These are phyloP conservation scores for Didymella glomerata DNA, from an alignment of 2,329 filamentous ascomycete species.

Conservation along the genomic window DNA sequence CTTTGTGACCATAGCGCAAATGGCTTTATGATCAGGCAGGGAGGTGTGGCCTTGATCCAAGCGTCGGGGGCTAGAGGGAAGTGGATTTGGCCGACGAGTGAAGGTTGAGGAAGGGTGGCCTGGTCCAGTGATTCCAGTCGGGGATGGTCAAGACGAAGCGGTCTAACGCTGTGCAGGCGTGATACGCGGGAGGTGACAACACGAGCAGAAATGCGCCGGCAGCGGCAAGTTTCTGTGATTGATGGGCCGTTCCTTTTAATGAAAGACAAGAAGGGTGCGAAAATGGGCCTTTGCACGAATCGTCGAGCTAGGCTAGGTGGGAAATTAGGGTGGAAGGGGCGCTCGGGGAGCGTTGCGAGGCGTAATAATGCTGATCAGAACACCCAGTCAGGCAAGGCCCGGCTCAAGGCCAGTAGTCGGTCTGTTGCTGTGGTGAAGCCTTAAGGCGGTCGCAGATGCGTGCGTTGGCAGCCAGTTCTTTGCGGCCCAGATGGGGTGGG, in stretches of 20 bases:
- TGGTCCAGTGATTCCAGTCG: slow-evolving; percentile 30
- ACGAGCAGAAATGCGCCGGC: slow-evolving; percentile 31
- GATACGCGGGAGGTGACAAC: slow-evolving; percentile 36
- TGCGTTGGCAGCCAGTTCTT: slow-evolving; percentile 46
- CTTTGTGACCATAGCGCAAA: slow-evolving; percentile 50
- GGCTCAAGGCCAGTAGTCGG: slow-evolving; percentile 44
- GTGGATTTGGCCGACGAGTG: slow-evolving; percentile 40
- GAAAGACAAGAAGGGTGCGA: slow-evolving; percentile 38
- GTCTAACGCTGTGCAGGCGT: slow-evolving; percentile 34
- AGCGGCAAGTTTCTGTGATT: slow-evolving; percentile 37
- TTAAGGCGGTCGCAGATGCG: slow-evolving; percentile 46
- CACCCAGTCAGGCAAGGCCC: slow-evolving; percentile 42
- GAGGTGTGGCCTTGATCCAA: slow-evolving; percentile 48
- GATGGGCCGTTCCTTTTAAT: slow-evolving; percentile 38
- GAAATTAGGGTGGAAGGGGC: slow-evolving; percentile 51
- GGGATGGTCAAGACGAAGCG: slow-evolving; percentile 31
- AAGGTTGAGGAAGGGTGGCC: slow-evolving; percentile 35
- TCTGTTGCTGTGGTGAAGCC: slow-evolving; percentile 50
- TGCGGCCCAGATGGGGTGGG: slow-evolving; percentile 28
- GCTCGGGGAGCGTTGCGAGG: slow-evolving; percentile 39
- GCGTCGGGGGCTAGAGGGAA: slow-evolving; percentile 48
- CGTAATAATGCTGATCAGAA: slow-evolving; percentile 48
- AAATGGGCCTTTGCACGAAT: slow-evolving; percentile 49
- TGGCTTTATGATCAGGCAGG: slow-evolving; percentile 49
- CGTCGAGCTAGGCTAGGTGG: slow-evolving; percentile 46